phyloP scores from a whole-genome alignment of 768 basidiomycete species.

The Lentinula detonsa region DNA sequence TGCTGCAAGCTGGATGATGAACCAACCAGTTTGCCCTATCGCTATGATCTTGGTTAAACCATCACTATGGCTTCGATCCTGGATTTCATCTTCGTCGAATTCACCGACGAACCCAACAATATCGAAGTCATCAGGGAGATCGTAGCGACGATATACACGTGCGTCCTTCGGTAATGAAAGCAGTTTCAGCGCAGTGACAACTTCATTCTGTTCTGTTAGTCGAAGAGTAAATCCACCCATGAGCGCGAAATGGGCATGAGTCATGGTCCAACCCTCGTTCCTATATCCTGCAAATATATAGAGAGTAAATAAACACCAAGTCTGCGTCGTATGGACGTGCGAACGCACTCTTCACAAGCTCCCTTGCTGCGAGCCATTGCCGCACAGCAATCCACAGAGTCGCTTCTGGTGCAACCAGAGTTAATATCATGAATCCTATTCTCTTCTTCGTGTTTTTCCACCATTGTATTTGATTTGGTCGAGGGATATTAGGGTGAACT shows the following conservation, averaged over 20 bases:
- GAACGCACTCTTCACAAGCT: neutral
- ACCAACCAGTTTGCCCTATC: constrained; percentile 11
- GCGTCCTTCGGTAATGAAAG: neutral
- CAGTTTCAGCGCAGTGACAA: neutral
- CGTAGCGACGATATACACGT: neutral
- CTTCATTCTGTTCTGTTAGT: neutral
- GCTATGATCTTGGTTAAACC: neutral
- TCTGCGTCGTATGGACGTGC: neutral
- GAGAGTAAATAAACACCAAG: neutral
- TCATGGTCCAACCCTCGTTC: neutral
- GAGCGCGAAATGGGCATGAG: constrained; percentile 8
- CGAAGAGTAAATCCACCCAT: constrained; percentile 13
- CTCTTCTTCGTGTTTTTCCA: neutral
- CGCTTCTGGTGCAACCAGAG: neutral
- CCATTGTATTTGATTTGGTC: neutral
- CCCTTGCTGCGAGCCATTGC: neutral
- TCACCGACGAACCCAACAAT: neutral
- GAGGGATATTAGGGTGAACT: neutral
- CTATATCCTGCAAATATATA: neutral
- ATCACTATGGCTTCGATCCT: constrained; percentile 8
- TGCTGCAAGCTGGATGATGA: constrained; percentile 9
- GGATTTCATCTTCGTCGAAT: neutral
- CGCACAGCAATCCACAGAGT: neutral
- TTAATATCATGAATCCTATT: neutral
- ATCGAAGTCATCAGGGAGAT: neutral